Conservation (phyloP, 441 rosid genomes). For the Aquilaria agallochum region DNA sequence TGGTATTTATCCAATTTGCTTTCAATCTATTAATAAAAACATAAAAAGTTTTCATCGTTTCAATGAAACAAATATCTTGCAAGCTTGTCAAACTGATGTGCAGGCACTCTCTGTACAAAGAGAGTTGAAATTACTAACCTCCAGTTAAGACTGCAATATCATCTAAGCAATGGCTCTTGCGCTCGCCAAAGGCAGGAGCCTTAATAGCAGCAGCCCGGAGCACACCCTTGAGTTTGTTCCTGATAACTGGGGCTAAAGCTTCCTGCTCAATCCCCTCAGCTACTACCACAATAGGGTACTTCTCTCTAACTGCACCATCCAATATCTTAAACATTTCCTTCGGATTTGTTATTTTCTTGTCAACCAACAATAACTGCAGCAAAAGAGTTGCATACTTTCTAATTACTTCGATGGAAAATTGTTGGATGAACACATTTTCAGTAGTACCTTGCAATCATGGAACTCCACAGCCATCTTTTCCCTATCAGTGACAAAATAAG, state of each 20-base stretch:
- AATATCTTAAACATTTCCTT: slow-evolving; percentile 77
- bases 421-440: slow-evolving; percentile 6
- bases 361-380: slow-evolving; percentile 85
- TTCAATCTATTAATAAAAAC: not conserved
- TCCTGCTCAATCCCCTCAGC: slow-evolving; percentile 77
- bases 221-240: slow-evolving; percentile 78
- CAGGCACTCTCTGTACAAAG: not conserved
- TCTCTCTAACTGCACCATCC: slow-evolving; percentile 83
- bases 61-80: not conserved
- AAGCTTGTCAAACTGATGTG: not conserved
- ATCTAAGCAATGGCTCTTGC: slow-evolving; percentile 86
- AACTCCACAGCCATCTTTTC: slow-evolving; percentile 64
- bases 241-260: slow-evolving; percentile 77
- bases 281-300: slow-evolving; percentile 70
- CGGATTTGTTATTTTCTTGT: slow-evolving; percentile 73
- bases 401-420: slow-evolving; percentile 26
- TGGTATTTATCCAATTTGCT: not conserved
- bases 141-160: slow-evolving; percentile 89
- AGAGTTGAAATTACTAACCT: slow-evolving; percentile 38
- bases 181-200: slow-evolving; percentile 90
- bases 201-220: slow-evolving; percentile 79
- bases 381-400: slow-evolving; percentile 23
- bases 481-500: slow-evolving; percentile 76
- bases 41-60: not conserved
- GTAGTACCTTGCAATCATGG: slow-evolving; percentile 75